Evolutionary conservation across 2,329 filamentous ascomycete genomes (phyloP).

Genomic region (Zymoseptoria pseudotritici): DNA sequence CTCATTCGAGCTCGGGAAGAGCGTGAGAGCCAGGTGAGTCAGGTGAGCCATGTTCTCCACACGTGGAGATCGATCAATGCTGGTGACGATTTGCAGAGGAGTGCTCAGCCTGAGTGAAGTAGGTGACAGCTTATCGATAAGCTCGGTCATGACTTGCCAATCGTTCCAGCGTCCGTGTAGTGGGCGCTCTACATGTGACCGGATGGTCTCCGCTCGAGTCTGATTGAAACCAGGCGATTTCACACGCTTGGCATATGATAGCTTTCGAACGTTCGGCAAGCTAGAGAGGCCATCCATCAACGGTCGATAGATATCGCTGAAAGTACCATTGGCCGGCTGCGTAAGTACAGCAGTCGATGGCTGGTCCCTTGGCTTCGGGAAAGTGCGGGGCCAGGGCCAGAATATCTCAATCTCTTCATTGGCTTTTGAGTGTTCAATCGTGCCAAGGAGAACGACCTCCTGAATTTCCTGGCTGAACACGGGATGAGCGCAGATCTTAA

Average conservation of each 20-base stretch:
- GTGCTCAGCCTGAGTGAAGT: background rate
- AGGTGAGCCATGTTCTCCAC: background rate
- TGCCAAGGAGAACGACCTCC: slow-evolving; percentile 11
- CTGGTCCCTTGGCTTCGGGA: background rate
- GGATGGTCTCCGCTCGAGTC: background rate
- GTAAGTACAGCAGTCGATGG: background rate
- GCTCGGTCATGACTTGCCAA: background rate
- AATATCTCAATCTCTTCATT: background rate
- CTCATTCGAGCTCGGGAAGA: background rate
- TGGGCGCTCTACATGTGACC: background rate
- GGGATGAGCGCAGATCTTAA: slow-evolving; percentile 11
- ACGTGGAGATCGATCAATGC: background rate
- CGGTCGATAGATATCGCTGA: background rate
- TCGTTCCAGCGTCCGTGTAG: background rate
- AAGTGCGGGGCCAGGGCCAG: background rate
- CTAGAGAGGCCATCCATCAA: slow-evolving; percentile 2
- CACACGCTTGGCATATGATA: background rate
- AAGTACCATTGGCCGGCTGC: background rate
- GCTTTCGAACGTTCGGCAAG: background rate
- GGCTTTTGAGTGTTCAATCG: background rate
- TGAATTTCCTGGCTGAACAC: slow-evolving; percentile 5
- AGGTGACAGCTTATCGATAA: background rate
- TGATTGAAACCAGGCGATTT: background rate
- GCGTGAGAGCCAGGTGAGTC: background rate
- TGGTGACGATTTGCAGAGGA: background rate